phyloP scores from a whole-genome alignment of 345 rosid genomes.

The Melaleuca quinquenervia region DNA sequence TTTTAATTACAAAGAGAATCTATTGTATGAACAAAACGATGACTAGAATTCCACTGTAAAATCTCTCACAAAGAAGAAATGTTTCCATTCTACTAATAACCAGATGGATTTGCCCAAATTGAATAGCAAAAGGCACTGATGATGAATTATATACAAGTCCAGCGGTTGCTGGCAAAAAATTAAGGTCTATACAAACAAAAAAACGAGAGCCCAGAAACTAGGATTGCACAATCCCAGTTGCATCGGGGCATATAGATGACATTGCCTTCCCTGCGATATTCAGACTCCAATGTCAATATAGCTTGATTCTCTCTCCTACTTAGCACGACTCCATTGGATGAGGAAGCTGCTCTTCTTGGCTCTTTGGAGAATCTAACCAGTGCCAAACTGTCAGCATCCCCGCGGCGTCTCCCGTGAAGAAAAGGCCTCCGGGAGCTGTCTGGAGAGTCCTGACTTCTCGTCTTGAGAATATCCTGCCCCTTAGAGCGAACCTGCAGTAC shows the following conservation, averaged over 20 bases:
- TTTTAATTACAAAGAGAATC: too few relatives aligned
- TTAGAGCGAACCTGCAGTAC: conserved; percentile 19
- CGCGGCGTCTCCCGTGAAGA: conserved; percentile 43
- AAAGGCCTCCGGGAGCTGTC: conserved; percentile 23
- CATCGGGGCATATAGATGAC: too few relatives aligned
- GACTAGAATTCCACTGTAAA: too few relatives aligned
- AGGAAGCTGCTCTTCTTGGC: not conserved
- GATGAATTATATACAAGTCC: not conserved
- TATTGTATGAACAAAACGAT: too few relatives aligned
- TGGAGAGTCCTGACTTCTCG: conserved; percentile 18
- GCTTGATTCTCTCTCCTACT: not conserved
- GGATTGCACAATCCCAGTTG: too few relatives aligned
- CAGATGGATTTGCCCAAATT: too few relatives aligned
- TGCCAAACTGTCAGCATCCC: conserved; percentile 31
- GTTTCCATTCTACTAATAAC: too few relatives aligned
- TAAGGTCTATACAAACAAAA: not conserved
- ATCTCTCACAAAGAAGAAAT: not conserved
- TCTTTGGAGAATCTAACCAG: not conserved
- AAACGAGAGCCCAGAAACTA: too few relatives aligned
- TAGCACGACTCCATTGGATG: not conserved
- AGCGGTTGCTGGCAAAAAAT: not conserved
- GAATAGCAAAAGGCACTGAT: not conserved
- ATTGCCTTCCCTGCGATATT: not conserved
- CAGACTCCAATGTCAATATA: not conserved
- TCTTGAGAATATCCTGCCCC: conserved; percentile 38